phyloP scores from a whole-genome alignment of 257 asterid species.

The Thymus mandschuricus region DNA sequence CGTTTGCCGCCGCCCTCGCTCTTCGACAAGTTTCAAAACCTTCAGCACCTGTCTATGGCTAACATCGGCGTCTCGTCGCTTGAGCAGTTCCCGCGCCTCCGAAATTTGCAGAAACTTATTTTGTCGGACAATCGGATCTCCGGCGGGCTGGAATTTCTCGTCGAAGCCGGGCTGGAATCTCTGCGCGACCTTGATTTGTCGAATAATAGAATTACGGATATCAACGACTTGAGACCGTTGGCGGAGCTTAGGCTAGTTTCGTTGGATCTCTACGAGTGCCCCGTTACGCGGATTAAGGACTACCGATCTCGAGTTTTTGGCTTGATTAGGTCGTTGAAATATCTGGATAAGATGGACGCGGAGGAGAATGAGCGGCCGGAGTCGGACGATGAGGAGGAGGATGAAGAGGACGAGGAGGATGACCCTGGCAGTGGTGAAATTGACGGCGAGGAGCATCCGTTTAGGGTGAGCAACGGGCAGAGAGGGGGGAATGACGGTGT shows the following conservation, averaged over 20 bases:
- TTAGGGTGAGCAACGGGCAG: constrained; percentile 57
- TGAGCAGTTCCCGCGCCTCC: constrained; percentile 80
- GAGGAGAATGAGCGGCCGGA: constrained; percentile 95
- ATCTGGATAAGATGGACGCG: constrained; percentile 92
- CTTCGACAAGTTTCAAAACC: constrained; percentile 81
- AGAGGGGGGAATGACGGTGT: constrained; percentile 64
- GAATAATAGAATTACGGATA: constrained; percentile 80
- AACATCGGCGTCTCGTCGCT: constrained; percentile 86
- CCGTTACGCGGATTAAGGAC: constrained; percentile 83
- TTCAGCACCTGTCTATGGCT: constrained; percentile 86
- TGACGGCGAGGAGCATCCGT: constrained; percentile 69
- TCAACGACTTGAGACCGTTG: constrained; percentile 77
- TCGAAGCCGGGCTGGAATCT: constrained; percentile 71
- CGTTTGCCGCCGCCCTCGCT: constrained; percentile 87
- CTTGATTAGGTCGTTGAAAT: constrained; percentile 77
- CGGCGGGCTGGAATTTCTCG: constrained; percentile 82
- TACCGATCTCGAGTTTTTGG: constrained; percentile 88
- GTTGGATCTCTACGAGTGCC: constrained; percentile 94
- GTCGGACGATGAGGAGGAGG: constrained; percentile 89
- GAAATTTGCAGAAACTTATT: constrained; percentile 69
- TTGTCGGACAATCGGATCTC: constrained; percentile 89
- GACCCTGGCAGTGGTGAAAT: constrained; percentile 95
- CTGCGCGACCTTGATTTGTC: constrained; percentile 93
- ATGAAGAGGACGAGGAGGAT: constrained; percentile 70
- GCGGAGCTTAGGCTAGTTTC: constrained; percentile 84